Conservation (phyloP, 2,329 filamentous ascomycete species). For the Arthrinium phaeospermum region DNA sequence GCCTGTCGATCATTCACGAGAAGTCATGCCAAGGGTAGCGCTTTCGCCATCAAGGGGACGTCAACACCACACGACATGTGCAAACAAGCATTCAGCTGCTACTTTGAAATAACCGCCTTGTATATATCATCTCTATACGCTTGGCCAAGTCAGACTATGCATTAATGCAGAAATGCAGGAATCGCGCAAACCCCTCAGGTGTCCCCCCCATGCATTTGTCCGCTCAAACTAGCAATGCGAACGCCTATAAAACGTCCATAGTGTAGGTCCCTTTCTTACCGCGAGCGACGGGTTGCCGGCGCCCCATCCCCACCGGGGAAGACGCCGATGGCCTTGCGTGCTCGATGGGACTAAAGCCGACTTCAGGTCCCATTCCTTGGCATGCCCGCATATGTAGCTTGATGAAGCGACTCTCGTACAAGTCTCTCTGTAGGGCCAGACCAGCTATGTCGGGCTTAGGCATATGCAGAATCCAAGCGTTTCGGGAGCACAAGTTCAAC, state of each 20-base stretch:
- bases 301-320: not conserved
- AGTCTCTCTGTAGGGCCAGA: conserved; percentile 6
- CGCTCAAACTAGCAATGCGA: conserved; percentile 12
- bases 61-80: no score
- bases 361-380: conserved; percentile 8
- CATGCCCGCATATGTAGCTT: conserved; percentile 1
- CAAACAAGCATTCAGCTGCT: not conserved
- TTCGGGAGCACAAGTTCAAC: not conserved
- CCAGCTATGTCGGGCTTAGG: conserved; percentile 2
- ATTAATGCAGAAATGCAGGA: conserved; percentile 11
- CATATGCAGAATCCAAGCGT: conserved; percentile 7
- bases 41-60: no score
- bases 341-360: conserved; percentile 6
- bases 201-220: not conserved
- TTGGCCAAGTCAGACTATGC: not conserved
- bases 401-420: conserved; percentile 10
- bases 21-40: no score
- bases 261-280: not conserved
- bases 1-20: no score
- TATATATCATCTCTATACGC: not conserved
- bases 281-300: not conserved
- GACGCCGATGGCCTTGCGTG: not conserved
- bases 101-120: not conserved
- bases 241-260: not conserved
- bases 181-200: conserved; percentile 3